Base-by-base conservation (phyloP, 495 filamentous ascomycete genomes). In the Neurospora discreta region DNA sequence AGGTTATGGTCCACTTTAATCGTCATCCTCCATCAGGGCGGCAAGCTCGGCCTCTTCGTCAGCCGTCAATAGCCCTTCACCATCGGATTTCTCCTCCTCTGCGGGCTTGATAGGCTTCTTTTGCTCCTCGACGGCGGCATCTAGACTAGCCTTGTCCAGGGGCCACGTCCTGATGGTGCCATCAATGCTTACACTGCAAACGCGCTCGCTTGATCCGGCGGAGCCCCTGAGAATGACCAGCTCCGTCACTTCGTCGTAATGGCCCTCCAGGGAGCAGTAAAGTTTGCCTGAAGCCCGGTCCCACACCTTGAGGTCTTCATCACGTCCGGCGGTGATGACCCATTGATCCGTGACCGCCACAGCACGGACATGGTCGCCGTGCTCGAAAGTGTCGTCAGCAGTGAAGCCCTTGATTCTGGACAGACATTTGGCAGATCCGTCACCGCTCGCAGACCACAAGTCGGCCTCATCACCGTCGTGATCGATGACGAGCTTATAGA, bases 271-370 rank as follows among this genome's bases (percentile, higher is more conserved):
- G 3, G 87, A 86, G 77, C 92, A 91, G 74, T 91, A 85, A 65
- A 97, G 84, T 73, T 91, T 86, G 18, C 93, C 95, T 68, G 87
- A 92, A 75, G 83, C 52, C 46, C 80, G 77, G 78, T 97, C 90
- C 95, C 95, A 99, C 15, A 98, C 87, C 72, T 95, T 90, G 68
- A 99, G 86, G 72, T 96, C 89, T 81, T 99, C 95, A 77, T 97
- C 93, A 71, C 95, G 83, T 71, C 95, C 97, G 0, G 90, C 94
- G 0, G 94, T 98, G 26, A 97, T 83, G n/a, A 95, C 87, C 91
- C 91, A 94, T n/a, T 90, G 87, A 4, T 88, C 88, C 3, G 85
- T 87, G 30, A 92, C 87, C 10, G 90, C 86, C 69, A 98, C 87
- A 71, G 93, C 93, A 68, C 93, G 86, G 18, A 98, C 94, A 76